phyloP scores from a whole-genome alignment of 73 alveolate genomes.

The Tetrahymena thermophila region DNA sequence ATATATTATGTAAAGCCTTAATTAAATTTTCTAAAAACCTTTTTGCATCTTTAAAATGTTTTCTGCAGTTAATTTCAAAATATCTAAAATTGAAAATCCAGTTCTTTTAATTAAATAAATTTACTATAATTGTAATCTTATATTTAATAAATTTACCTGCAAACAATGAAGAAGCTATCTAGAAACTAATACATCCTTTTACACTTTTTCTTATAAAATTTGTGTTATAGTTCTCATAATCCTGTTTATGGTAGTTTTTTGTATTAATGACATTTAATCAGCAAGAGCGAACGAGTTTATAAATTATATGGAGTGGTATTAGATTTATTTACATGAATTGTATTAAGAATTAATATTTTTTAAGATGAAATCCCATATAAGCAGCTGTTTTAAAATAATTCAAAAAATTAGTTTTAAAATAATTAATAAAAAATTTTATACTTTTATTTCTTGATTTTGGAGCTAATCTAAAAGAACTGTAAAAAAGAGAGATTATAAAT shows the following conservation, averaged over 20 bases:
- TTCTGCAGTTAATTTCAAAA: not conserved
- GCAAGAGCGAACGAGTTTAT: not conserved
- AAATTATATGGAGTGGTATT: not conserved
- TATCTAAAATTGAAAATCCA: not conserved
- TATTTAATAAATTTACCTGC: not conserved
- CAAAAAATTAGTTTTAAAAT: not conserved
- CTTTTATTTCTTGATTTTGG: not conserved
- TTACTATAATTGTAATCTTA: not conserved
- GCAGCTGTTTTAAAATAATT: not conserved
- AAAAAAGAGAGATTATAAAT: not conserved
- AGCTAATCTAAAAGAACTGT: not conserved
- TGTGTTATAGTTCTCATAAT: not conserved
- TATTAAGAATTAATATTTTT: not conserved
- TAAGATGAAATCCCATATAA: not conserved
- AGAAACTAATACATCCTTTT: not conserved
- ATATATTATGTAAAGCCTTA: not conserved
- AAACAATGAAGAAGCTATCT: not conserved
- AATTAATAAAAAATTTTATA: not conserved
- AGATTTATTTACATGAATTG: not conserved
- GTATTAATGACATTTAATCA: not conserved
- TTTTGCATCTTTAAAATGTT: not conserved
- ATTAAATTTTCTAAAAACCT: not conserved
- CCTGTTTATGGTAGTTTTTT: not conserved
- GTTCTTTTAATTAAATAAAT: not conserved
- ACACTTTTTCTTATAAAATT: not conserved